Evolutionary conservation across 805 yeast species (phyloP), one percentile per base, ranked within the genome.

Genomic region (Spathaspora arborariae): DNA sequence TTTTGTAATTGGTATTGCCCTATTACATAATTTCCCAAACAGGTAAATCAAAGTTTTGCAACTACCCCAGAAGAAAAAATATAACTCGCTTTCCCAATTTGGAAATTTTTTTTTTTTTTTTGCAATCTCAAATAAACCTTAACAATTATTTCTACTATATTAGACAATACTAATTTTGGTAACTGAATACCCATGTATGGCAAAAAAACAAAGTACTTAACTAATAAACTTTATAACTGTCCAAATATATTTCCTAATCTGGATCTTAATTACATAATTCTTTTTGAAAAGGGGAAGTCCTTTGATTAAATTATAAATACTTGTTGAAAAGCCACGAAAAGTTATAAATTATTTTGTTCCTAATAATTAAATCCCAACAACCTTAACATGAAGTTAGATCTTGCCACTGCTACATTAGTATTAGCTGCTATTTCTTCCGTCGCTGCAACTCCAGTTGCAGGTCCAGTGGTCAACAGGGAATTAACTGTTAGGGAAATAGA

Each of bases 361-460:
- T 5, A 27, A 4, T 27, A 30, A 4, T 5, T 4, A 13, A 6
- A 30, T 7, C 15, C n/a, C 16, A 13, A 27, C 8, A 7, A 7
- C 11, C 18, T 16, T 10, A 30, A 15, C 13, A 64, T 64, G 69
- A 63, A 56, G 44, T 47, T 62, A 35, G 50, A 59, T 40, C 45
- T 54, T 22, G 48, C 67, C 19, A 52, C 62, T 18, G 51, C 59
- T 35, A 54, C 60, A 18, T 46, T 58, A 24, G 44, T 55, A 20
- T 45, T 55, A 15, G 61, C 60, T 21, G 30, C 56, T 2, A 42
- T 59, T 20, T 53, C 56, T 10, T 45, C 54, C 8, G 59, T 59
- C 15, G 50, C 54, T 33, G 69, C 67, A 15, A 65, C 65, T 19
- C 67, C 67, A 27, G 18, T 30, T 30, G 45, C 55, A 5, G 33